phyloP scores from a whole-genome alignment of 495 filamentous ascomycete species.

The Extremus antarcticus region DNA sequence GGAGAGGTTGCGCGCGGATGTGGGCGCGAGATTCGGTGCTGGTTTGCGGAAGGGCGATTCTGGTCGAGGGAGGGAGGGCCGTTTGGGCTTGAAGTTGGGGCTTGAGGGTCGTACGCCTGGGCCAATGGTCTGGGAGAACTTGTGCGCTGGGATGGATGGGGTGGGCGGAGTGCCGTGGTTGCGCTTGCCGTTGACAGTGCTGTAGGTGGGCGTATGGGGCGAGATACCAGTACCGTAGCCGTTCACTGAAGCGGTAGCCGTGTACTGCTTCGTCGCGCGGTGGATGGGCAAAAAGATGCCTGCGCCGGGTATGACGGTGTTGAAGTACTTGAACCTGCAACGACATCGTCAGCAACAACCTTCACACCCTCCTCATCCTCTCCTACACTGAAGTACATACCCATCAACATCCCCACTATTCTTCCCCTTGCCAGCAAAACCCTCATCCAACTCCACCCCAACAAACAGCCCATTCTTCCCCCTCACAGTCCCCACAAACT shows the following conservation, averaged over 20 bases:
- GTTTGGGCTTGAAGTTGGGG: constrained; percentile 56
- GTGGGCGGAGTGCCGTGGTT: constrained; percentile 27
- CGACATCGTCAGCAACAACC: constrained; percentile 10
- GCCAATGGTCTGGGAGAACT: constrained; percentile 76
- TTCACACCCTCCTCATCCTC: not conserved
- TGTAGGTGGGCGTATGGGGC: constrained; percentile 54
- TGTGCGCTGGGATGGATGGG: constrained; percentile 51
- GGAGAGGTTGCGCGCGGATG: constrained; percentile 39
- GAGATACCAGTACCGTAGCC: constrained; percentile 46
- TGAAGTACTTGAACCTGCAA: constrained; percentile 67
- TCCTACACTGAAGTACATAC: constrained; percentile 37
- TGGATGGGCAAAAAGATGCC: constrained; percentile 92
- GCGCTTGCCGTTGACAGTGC: constrained; percentile 38
- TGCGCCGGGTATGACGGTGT: constrained; percentile 61
- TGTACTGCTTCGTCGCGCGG: constrained; percentile 63
- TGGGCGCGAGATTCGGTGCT: constrained; percentile 40
- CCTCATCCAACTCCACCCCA: constrained; percentile 80
- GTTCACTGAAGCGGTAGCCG: constrained; percentile 43
- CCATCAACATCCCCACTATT: constrained; percentile 96
- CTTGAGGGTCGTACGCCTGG: constrained; percentile 57
- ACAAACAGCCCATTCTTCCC: constrained; percentile 89
- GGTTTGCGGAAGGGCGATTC: constrained; percentile 66
- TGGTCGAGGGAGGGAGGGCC: constrained; percentile 72
- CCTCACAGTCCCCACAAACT: constrained; percentile 75
- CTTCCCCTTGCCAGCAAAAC: constrained; percentile 76